Percentiles rank a stretch among this genome's conserved stretches.
Conservation (phyloP, 108 stramenopile genomes). For the Pseudonitzschia delicatissima region DNA sequence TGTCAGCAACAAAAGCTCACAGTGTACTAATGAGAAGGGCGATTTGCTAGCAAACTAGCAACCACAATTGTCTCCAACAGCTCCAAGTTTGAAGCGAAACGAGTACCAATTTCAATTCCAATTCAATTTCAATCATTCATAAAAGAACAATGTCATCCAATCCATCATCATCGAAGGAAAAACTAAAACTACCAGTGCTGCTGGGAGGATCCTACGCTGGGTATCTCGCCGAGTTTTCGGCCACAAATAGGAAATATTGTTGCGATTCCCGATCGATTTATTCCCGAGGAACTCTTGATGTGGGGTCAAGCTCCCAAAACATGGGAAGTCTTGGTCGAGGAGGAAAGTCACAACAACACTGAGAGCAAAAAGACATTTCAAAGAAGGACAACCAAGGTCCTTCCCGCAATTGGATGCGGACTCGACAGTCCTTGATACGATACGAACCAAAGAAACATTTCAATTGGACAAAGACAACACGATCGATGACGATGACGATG, state of each 20-base stretch:
- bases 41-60: too few relatives aligned
- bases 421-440: background rate
- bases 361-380: background rate
- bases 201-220: too few relatives aligned
- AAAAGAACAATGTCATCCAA: too few relatives aligned
- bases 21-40: too few relatives aligned
- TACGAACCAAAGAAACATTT: background rate
- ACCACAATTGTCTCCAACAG: too few relatives aligned
- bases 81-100: too few relatives aligned
- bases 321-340: constrained; percentile 33
- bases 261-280: constrained; percentile 53
- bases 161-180: too few relatives aligned
- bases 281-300: constrained; percentile 51
- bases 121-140: too few relatives aligned
- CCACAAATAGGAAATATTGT: constrained; percentile 41
- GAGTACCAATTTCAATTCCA: too few relatives aligned
- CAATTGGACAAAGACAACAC: background rate
- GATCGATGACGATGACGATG: background rate
- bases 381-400: background rate
- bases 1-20: too few relatives aligned
- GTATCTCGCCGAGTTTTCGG: constrained; percentile 44
- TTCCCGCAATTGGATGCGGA: background rate
- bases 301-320: constrained; percentile 55
- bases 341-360: constrained; percentile 6
- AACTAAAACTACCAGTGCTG: too few relatives aligned